Percentiles rank a stretch among this genome's conserved stretches.
Conservation (phyloP, 495 filamentous ascomycete genomes). For the Lophiostoma macrostomum region DNA sequence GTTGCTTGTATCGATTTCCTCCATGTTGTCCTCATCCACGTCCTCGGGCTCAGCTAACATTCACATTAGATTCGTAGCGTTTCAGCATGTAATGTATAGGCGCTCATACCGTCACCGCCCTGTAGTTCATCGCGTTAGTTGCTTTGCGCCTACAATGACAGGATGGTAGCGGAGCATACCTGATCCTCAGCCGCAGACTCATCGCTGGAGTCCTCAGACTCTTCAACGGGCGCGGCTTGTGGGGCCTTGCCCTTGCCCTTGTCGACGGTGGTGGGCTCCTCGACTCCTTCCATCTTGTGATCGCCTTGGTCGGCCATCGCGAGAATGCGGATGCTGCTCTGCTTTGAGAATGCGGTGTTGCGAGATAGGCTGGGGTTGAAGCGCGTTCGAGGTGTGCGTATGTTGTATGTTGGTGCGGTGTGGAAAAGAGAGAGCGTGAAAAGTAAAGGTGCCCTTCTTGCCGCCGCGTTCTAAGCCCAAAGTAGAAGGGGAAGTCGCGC, state of each 20-base stretch:
- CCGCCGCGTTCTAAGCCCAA: neutral
- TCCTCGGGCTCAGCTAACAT: constrained; percentile 56
- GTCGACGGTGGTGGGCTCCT: constrained; percentile 23
- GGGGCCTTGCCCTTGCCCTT: constrained; percentile 48
- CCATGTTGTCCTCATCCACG: constrained; percentile 81
- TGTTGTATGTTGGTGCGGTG: neutral
- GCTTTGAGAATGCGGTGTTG: constrained; percentile 6
- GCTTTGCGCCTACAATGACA: constrained; percentile 1
- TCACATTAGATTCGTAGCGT: constrained; percentile 10
- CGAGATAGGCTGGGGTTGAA: neutral
- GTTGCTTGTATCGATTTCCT: constrained; percentile 84
- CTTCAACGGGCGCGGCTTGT: constrained; percentile 29
- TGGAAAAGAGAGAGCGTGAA: constrained; percentile 1
- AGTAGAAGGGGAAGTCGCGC: neutral
- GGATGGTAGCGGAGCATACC: constrained; percentile 14
- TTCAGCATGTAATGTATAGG: neutral
- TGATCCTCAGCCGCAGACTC: constrained; percentile 37
- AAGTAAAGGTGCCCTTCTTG: neutral
- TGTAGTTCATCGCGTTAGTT: constrained; percentile 17
- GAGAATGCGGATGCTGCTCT: constrained; percentile 5
- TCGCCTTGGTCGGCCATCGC: constrained; percentile 34
- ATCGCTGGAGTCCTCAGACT: constrained; percentile 32
- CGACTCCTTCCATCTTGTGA: constrained; percentile 33
- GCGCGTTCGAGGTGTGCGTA: neutral
- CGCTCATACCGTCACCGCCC: constrained; percentile 27